Evolutionary conservation across 306 rosid species (phyloP), one percentile per base, ranked within the genome.

Genomic region (Quercus rubra): DNA sequence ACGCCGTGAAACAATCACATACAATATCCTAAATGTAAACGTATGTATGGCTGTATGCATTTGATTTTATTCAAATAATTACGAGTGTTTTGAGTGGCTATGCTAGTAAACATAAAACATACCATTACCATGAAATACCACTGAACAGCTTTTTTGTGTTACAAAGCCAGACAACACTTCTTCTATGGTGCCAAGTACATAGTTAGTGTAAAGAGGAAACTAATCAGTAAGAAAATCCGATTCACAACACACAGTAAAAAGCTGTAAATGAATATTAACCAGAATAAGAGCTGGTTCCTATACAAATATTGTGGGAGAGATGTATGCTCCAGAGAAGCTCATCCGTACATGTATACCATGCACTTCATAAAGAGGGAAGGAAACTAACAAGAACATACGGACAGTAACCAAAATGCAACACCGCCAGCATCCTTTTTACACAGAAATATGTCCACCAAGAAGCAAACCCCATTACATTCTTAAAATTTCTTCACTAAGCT

Each of bases 401-500:
- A 66, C 43, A 15, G 41, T 30, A 13, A 64, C 46, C 70, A 70
- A 35, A 18, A 49, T 49, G 54, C 54, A 79, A 51, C 9, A 3
- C 73, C 17, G 23, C 51, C 63, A 58, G 51, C 52, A 57, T 43
- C 49, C 59, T 63, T 49, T 72, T 71, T 77, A 71, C 81, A 25
- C 20, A 20, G 55, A 72, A 4, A 64, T 55, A 78, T 55, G 35
- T 3, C 54, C 21, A 55, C 15, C 31, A 66, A 41, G 62, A 58
- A 41, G 66, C 55, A 63, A 76, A 73, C 30, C 52, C 21, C 52
- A 63, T 30, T 80, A 71, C 66, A 57, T 35, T 75, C 73, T 74
- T 62, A 1, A 75, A 19, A 70, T 62, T 51, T 31, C 55, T 52
- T n/a, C 3, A 20, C 79, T 63, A 70, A 54, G 11, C 51, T 28